Conservation (phyloP, 2,329 filamentous ascomycete genomes). For the Amylocarpus encephaloides region DNA sequence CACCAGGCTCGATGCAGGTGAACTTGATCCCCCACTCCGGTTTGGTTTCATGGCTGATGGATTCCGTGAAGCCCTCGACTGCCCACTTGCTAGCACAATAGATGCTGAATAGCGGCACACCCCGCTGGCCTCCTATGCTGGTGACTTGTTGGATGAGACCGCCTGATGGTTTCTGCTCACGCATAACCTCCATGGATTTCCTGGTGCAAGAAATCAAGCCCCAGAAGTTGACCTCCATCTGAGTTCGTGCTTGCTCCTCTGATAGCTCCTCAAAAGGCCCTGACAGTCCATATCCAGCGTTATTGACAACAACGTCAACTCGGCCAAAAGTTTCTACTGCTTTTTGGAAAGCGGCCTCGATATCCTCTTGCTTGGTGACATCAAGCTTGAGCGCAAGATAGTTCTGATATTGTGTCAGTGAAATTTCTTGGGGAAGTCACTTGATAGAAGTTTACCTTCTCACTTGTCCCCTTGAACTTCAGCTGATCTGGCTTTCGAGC, state of each 20-base stretch:
- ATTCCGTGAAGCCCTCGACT: constrained; percentile 36
- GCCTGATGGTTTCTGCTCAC: constrained; percentile 31
- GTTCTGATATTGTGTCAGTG: constrained; percentile 31
- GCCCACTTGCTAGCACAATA: constrained; percentile 40
- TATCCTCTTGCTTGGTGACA: constrained; percentile 43
- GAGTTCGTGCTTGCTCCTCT: constrained; percentile 41
- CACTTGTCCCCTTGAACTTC: constrained; percentile 34
- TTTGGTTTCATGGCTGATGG: constrained; percentile 32
- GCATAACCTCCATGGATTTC: constrained; percentile 34
- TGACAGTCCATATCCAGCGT: constrained; percentile 51
- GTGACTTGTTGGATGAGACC: constrained; percentile 38
- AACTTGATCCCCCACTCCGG: constrained; percentile 37
- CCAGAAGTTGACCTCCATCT: constrained; percentile 56
- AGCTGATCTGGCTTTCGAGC: constrained; percentile 34
- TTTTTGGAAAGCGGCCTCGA: constrained; percentile 32
- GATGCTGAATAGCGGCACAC: constrained; percentile 31
- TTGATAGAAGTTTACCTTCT: constrained; percentile 17
- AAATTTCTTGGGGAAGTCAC: background rate
- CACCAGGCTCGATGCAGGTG: constrained; percentile 37
- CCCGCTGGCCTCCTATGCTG: constrained; percentile 34
- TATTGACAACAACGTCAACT: constrained; percentile 55
- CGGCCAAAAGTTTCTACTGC: constrained; percentile 44
- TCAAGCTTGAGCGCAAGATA: constrained; percentile 46
- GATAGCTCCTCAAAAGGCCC: constrained; percentile 47
- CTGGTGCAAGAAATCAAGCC: constrained; percentile 49